These are phyloP conservation scores for Mucor indicus DNA, from an alignment of 371 early-diverging fungal species.

Conservation along the genomic window DNA sequence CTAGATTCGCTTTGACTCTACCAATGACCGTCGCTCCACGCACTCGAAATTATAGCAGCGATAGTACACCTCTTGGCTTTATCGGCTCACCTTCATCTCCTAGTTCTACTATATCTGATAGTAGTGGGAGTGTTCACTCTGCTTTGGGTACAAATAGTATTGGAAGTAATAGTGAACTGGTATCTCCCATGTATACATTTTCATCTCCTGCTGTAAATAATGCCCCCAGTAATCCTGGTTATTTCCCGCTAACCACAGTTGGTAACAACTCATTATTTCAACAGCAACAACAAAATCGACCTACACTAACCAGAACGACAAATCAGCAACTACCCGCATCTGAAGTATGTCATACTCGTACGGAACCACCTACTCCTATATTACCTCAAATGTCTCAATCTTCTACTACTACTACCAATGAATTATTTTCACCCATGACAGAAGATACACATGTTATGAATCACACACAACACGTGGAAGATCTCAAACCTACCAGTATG, in stretches of 20 bases:
- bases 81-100: slow-evolving; percentile 39
- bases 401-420: too few relatives aligned
- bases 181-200: slow-evolving; percentile 6
- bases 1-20: slow-evolving; percentile 54
- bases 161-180: slow-evolving; percentile 2
- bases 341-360: neutral
- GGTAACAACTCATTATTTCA: neutral
- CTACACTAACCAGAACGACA: slow-evolving; percentile 5
- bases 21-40: slow-evolving; percentile 44
- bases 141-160: neutral
- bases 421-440: slow-evolving; percentile 16
- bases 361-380: too few relatives aligned
- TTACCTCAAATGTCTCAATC: slow-evolving; percentile 1
- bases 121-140: slow-evolving; percentile 29
- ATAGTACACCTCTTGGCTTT: slow-evolving; percentile 8
- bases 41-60: slow-evolving; percentile 15
- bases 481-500: too few relatives aligned
- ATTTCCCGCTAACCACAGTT: slow-evolving; percentile 3
- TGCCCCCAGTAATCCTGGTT: neutral
- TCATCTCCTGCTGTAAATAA: slow-evolving; percentile 5
- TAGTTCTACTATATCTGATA: slow-evolving; percentile 34
- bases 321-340: slow-evolving; percentile 5
- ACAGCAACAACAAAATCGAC: slow-evolving; percentile 8
- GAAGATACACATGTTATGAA: slow-evolving; percentile 9
- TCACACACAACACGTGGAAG: too few relatives aligned